A percentile compares a stretch with the other conserved stretches of the same genome.
Conservation (phyloP, 345 rosid genomes). For the Camelina sativa region DNA sequence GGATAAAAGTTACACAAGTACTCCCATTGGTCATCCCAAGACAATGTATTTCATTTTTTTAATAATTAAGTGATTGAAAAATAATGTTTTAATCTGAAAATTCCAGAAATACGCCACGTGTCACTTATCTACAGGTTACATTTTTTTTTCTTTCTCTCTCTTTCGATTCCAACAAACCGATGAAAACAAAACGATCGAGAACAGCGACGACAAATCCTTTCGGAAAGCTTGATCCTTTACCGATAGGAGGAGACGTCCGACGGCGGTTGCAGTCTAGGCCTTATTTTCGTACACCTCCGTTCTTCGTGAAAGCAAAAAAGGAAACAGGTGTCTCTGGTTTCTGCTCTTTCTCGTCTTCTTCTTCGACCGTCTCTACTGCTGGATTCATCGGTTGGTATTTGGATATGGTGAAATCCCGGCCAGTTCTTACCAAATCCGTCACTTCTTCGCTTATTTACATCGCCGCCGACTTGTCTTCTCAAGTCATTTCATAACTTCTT, state of each 20-base stretch:
- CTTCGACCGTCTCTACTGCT: slow-evolving; percentile 41
- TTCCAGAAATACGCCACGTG: too few relatives aligned
- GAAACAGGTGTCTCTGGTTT: slow-evolving; percentile 45
- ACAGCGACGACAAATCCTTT: background rate
- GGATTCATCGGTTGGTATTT: slow-evolving; percentile 84
- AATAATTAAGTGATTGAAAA: too few relatives aligned
- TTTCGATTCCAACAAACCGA: too few relatives aligned
- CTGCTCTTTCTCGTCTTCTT: slow-evolving; percentile 42
- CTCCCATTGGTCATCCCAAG: too few relatives aligned
- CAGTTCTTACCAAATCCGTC: slow-evolving; percentile 76
- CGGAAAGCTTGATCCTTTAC: slow-evolving; percentile 7
- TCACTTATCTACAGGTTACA: too few relatives aligned
- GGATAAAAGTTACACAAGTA: too few relatives aligned
- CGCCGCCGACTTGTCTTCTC: slow-evolving; percentile 92
- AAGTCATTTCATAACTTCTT: slow-evolving; percentile 48
- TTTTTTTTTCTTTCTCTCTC: too few relatives aligned
- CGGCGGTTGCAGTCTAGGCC: slow-evolving; percentile 48
- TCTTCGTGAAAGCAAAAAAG: slow-evolving; percentile 48
- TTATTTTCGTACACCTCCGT: slow-evolving; percentile 48
- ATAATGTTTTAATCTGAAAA: too few relatives aligned
- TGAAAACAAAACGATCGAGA: background rate
- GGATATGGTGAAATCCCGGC: slow-evolving; percentile 80
- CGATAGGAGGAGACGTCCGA: slow-evolving; percentile 26
- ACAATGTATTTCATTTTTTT: too few relatives aligned
- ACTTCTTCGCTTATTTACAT: slow-evolving; percentile 71